These are phyloP conservation scores for Diaporthe sp. DNA, from an alignment of 2,329 filamentous ascomycete species.

Conservation along the genomic window DNA sequence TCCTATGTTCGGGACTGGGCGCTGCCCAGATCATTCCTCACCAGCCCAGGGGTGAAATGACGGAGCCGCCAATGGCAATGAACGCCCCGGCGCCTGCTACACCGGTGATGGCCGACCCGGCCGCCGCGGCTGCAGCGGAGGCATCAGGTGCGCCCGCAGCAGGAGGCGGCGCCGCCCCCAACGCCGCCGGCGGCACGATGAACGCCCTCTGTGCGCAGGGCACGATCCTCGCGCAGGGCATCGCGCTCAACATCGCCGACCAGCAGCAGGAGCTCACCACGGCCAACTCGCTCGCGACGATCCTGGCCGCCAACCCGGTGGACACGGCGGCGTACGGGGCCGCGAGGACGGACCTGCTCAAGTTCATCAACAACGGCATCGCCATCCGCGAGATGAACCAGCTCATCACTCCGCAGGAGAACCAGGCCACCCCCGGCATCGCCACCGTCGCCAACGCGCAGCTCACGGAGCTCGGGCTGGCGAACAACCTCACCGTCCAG, in stretches of 20 bases:
- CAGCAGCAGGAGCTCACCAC: slow-evolving; percentile 45
- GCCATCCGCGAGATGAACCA: slow-evolving; percentile 45
- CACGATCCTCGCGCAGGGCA: slow-evolving; percentile 45
- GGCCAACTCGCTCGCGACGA: slow-evolving; percentile 31
- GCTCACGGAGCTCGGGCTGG: slow-evolving; percentile 39
- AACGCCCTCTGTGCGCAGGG: slow-evolving; percentile 40
- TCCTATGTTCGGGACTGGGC: slow-evolving; percentile 8
- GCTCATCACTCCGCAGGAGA: slow-evolving; percentile 42
- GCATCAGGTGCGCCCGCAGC: slow-evolving; percentile 28
- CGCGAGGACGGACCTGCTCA: slow-evolving; percentile 42
- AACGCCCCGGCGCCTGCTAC: not conserved
- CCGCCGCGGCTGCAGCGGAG: not conserved
- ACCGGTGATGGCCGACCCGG: slow-evolving; percentile 10
- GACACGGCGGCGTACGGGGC: slow-evolving; percentile 40
- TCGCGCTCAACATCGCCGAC: slow-evolving; percentile 45
- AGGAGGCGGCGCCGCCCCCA: not conserved
- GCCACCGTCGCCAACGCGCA: slow-evolving; percentile 43
- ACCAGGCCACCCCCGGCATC: slow-evolving; percentile 41
- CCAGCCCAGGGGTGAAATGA: slow-evolving; percentile 7
- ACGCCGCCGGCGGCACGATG: slow-evolving; percentile 9
- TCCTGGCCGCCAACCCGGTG: slow-evolving; percentile 40
- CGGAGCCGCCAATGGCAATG: not conserved
- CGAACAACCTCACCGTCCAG: slow-evolving; percentile 36
- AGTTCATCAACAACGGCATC: slow-evolving; percentile 46
- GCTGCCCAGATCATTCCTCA: slow-evolving; percentile 17